A percentile compares a stretch with the other conserved stretches of the same genome.
phyloP scores from a whole-genome alignment of 2,329 filamentous ascomycete species.

The Verticillium klebahnii region DNA sequence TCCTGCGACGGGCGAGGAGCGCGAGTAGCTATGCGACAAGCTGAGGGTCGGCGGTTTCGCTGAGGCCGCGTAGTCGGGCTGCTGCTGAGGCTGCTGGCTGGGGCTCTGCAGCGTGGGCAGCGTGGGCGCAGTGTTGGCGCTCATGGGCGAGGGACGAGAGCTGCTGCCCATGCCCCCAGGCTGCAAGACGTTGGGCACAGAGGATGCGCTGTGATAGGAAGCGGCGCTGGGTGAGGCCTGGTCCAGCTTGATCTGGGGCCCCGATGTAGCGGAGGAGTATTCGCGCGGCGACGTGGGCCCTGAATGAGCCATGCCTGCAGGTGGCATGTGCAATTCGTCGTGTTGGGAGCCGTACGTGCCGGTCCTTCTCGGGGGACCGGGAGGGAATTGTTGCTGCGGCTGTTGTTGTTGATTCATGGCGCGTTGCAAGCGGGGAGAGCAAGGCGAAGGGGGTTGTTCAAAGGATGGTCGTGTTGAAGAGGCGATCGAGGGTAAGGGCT shows the following conservation, averaged over 20 bases:
- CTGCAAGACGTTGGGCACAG: slow-evolving; percentile 55
- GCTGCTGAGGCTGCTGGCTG: slow-evolving; percentile 33
- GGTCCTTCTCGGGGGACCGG: slow-evolving; percentile 28
- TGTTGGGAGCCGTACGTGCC: slow-evolving; percentile 35
- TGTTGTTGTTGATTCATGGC: slow-evolving; percentile 23
- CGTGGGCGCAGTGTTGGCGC: slow-evolving; percentile 39
- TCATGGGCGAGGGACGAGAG: slow-evolving; percentile 29
- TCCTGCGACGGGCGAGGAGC: slow-evolving; percentile 70
- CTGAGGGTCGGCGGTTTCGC: slow-evolving; percentile 62
- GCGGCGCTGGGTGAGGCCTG: slow-evolving; percentile 32
- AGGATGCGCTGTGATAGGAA: slow-evolving; percentile 33
- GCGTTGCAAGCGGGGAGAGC: background rate
- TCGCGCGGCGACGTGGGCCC: slow-evolving; percentile 43
- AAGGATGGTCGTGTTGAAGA: background rate
- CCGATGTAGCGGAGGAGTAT: slow-evolving; percentile 28
- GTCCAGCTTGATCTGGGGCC: slow-evolving; percentile 49
- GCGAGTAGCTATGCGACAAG: slow-evolving; percentile 71
- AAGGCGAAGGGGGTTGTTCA: background rate
- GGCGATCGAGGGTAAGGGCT: background rate
- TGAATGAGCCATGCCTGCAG: slow-evolving; percentile 36
- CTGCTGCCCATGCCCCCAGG: slow-evolving; percentile 40
- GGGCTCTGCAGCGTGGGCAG: slow-evolving; percentile 37
- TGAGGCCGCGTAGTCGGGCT: slow-evolving; percentile 57
- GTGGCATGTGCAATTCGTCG: slow-evolving; percentile 51
- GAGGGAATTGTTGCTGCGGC: slow-evolving; percentile 28